Conservation (phyloP, 495 filamentous ascomycete genomes). For the Bryoglossum gracile region DNA sequence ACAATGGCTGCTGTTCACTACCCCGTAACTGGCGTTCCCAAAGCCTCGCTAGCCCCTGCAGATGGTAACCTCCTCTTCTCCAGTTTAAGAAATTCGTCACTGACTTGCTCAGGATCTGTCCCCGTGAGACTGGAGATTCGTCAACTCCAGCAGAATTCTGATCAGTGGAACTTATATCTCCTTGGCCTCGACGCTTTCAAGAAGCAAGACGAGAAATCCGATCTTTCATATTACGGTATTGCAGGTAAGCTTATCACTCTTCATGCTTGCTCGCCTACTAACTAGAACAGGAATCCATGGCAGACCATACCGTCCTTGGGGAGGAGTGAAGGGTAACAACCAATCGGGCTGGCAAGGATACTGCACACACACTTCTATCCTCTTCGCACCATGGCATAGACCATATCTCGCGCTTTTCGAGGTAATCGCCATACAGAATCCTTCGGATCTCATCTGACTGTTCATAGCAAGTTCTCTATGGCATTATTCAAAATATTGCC, state of each 20-base stretch:
- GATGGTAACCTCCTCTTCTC: conserved; percentile 18
- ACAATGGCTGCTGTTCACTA: conserved; percentile 24
- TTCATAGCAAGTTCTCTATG: conserved; percentile 49
- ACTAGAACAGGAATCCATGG: too few relatives aligned
- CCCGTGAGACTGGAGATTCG: conserved; percentile 44
- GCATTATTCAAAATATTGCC: conserved; percentile 43
- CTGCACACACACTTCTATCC: conserved; percentile 56
- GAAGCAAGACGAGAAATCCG: conserved; percentile 42
- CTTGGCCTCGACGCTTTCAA: conserved; percentile 31
- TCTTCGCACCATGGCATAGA: conserved; percentile 67
- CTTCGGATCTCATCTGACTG: neutral
- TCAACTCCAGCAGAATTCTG: conserved; percentile 47
- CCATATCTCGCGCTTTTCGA: conserved; percentile 62
- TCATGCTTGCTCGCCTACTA: too few relatives aligned
- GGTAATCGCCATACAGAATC: conserved; percentile 32
- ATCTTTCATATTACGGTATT: conserved; percentile 55
- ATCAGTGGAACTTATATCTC: conserved; percentile 31
- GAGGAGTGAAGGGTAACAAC: conserved; percentile 41
- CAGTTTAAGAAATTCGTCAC: too few relatives aligned
- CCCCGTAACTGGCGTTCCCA: conserved; percentile 15
- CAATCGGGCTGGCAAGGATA: conserved; percentile 44
- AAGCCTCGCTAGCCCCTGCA: conserved; percentile 8
- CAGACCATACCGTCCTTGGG: conserved; percentile 51
- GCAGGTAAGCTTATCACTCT: conserved; percentile 35
- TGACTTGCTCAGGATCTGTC: conserved; percentile 12